These are phyloP conservation scores for Stevia rebaudiana DNA, from an alignment of 140 eudicot genomes.

Conservation along the genomic window DNA sequence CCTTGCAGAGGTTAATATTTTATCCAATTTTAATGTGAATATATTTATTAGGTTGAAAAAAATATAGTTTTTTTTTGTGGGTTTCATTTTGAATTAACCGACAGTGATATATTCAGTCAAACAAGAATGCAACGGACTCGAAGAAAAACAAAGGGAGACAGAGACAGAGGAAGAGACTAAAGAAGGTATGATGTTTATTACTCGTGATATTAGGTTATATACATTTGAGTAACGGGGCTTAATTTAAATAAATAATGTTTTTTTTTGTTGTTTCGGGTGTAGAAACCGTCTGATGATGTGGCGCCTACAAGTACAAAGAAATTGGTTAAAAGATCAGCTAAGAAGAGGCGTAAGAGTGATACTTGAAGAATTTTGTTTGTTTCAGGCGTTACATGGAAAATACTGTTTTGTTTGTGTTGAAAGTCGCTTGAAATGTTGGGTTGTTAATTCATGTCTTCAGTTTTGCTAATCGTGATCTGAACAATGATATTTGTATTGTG, in stretches of 20 bases:
- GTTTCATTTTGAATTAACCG: neutral
- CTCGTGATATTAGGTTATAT: neutral
- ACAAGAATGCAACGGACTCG: conserved; percentile 23
- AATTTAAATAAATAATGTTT: neutral
- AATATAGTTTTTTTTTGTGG: neutral
- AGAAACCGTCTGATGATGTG: conserved; percentile 17
- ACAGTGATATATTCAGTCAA: conserved; percentile 3
- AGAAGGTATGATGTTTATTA: conserved; percentile 36
- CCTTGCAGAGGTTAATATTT: conserved; percentile 44
- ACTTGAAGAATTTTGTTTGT: conserved; percentile 3
- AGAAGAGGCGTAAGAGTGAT: conserved; percentile 30
- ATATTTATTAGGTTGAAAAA: neutral
- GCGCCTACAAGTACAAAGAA: neutral
- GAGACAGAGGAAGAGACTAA: conserved; percentile 42
- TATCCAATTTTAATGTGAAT: neutral
- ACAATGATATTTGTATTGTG: neutral
- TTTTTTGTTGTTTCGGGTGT: neutral
- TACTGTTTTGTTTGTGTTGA: neutral
- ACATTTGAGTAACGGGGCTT: neutral
- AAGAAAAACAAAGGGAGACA: conserved; percentile 56
- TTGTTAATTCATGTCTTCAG: neutral
- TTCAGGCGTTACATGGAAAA: neutral
- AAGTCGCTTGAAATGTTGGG: conserved; percentile 6
- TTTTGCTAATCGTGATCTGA: conserved; percentile 6
- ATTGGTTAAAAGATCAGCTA: conserved; percentile 19